Evolutionary conservation across 371 early-diverging fungal genomes (phyloP).

Genomic region (Entomophthora muscae): DNA sequence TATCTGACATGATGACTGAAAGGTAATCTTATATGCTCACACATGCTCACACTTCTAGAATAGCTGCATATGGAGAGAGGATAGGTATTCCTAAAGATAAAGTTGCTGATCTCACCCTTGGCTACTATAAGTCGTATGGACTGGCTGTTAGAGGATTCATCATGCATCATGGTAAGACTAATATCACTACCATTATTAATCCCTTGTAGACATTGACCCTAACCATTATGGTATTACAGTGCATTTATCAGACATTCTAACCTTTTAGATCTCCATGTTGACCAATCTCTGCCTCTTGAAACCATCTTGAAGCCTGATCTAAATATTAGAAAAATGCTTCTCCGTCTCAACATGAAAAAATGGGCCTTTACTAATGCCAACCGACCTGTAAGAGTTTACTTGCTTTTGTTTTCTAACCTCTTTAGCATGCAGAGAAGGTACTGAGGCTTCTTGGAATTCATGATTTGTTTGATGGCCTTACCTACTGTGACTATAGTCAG

Average conservation of each 20-base stretch:
- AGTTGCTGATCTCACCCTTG: constrained; percentile 24
- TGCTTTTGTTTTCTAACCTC: not conserved
- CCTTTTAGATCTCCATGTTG: constrained; percentile 37
- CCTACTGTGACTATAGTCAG: constrained; percentile 52
- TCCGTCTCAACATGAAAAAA: constrained; percentile 27
- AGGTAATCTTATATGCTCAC: constrained; percentile 16
- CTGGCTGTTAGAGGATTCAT: constrained; percentile 59
- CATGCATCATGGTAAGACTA: constrained; percentile 30
- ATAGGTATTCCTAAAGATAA: constrained; percentile 29
- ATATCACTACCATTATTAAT: constrained; percentile 6
- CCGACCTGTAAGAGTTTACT: constrained; percentile 20
- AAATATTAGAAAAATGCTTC: constrained; percentile 41
- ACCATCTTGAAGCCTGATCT: constrained; percentile 36
- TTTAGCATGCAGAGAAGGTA: constrained; percentile 50
- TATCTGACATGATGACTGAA: constrained; percentile 37
- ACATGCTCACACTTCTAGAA: constrained; percentile 15
- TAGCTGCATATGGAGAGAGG: constrained; percentile 26
- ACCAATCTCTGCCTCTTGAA: constrained; percentile 52
- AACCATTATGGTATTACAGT: constrained; percentile 27
- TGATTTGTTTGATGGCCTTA: constrained; percentile 62
- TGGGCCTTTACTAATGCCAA: constrained; percentile 83
- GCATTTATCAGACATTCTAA: not conserved
- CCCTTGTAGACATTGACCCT: constrained; percentile 29
- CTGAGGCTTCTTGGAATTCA: constrained; percentile 37
- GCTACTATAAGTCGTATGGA: constrained; percentile 52